phyloP scores from a whole-genome alignment of 2,329 filamentous ascomycete species.

The Rosellinia necatrix region DNA sequence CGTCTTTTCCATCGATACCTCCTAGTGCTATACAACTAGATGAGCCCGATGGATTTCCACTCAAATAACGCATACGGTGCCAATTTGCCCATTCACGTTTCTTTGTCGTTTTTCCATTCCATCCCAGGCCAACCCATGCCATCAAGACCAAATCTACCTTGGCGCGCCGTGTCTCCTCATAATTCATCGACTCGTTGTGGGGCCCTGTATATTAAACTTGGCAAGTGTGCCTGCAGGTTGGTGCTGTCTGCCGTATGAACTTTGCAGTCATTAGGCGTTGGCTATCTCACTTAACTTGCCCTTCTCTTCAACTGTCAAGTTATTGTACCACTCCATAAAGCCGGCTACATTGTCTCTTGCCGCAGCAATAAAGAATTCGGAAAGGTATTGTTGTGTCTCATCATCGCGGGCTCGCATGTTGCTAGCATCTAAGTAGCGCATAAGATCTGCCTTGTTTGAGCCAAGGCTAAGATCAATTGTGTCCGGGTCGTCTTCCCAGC shows the following conservation, averaged over 20 bases:
- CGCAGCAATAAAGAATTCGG: slow-evolving; percentile 75
- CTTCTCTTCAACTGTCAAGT: slow-evolving; percentile 61
- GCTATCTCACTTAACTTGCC: slow-evolving; percentile 60
- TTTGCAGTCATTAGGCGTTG: slow-evolving; percentile 35
- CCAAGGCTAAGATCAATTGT: slow-evolving; percentile 76
- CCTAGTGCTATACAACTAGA: slow-evolving; percentile 7
- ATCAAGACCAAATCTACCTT: neutral
- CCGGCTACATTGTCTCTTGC: slow-evolving; percentile 60
- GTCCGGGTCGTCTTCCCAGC: slow-evolving; percentile 86
- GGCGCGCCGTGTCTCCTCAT: neutral
- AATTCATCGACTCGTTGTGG: neutral
- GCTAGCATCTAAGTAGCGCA: slow-evolving; percentile 71
- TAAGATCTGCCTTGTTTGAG: slow-evolving; percentile 73
- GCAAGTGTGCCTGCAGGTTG: neutral
- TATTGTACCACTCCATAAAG: slow-evolving; percentile 61
- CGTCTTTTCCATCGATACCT: neutral
- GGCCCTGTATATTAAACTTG: neutral
- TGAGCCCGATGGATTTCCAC: neutral
- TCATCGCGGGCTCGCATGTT: slow-evolving; percentile 75
- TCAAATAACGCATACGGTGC: neutral
- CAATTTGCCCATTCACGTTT: neutral
- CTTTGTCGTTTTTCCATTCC: neutral
- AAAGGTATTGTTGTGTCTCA: slow-evolving; percentile 84
- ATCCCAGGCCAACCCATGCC: neutral
- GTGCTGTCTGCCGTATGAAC: too few species aligned